Percentiles rank a stretch among this genome's conserved stretches.
These are phyloP conservation scores for Erythrophleum fordii DNA, from an alignment of 306 rosid genomes.

Conservation along the genomic window DNA sequence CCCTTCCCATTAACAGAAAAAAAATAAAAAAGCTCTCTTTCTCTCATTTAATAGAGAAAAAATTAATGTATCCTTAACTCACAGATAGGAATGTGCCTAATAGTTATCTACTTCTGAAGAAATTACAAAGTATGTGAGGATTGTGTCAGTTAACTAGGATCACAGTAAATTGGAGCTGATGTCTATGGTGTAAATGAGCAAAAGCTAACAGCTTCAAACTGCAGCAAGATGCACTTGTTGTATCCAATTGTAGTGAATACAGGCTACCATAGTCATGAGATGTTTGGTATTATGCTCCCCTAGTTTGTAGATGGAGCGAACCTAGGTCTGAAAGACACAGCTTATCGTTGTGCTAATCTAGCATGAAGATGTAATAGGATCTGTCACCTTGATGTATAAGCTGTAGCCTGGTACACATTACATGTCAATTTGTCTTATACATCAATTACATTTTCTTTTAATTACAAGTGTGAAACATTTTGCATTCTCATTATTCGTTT, in stretches of 20 bases:
- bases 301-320: constrained; percentile 14
- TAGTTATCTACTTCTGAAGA: background rate
- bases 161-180: constrained; percentile 3
- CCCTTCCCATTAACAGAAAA: background rate
- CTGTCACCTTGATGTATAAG: constrained; percentile 1
- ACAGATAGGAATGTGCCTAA: background rate
- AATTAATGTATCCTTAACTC: background rate
- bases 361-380: constrained; percentile 22
- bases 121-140: background rate
- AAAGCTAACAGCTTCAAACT: constrained; percentile 16
- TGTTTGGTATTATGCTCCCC: constrained; percentile 19
- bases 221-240: constrained; percentile 1
- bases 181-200: background rate
- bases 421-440: constrained; percentile 9
- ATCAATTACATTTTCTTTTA: constrained; percentile 7
- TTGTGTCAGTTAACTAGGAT: background rate
- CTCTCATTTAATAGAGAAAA: background rate
- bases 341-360: constrained; percentile 20
- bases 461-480: constrained; percentile 16
- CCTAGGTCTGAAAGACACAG: background rate
- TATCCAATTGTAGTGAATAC: background rate
- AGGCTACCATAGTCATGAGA: constrained; percentile 11
- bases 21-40: background rate
- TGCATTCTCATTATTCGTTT: constrained; percentile 5
- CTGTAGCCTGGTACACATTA: background rate